Conservation (phyloP, 495 filamentous ascomycete species). For the Xylaria telfairii region DNA sequence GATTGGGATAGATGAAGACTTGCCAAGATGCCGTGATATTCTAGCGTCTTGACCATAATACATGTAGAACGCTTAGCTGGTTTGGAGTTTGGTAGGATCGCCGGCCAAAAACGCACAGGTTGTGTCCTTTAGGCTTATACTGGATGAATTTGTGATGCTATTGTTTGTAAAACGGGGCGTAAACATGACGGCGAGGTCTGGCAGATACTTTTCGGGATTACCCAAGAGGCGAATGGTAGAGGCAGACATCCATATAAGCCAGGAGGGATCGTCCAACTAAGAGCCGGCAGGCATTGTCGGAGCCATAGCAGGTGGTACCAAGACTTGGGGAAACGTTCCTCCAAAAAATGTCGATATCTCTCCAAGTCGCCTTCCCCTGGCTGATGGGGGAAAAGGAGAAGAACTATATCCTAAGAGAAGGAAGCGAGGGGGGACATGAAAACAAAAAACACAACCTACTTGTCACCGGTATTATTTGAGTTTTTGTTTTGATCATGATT, state of each 20-base stretch:
- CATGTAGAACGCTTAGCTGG: not conserved
- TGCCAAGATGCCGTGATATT: not conserved
- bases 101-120: not conserved
- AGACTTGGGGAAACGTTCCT: not conserved
- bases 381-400: slow-evolving; percentile 18
- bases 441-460: slow-evolving; percentile 54
- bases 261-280: not conserved
- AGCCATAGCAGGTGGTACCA: not conserved
- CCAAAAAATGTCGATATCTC: not conserved
- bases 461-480: slow-evolving; percentile 55
- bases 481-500: slow-evolving; percentile 80
- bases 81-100: not conserved
- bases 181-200: not conserved
- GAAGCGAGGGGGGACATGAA: not conserved
- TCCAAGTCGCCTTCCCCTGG: not conserved
- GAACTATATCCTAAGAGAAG: not conserved
- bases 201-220: not conserved
- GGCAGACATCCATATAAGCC: not conserved
- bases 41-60: not conserved
- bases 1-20: not conserved
- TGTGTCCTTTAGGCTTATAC: not conserved
- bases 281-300: not conserved
- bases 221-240: not conserved
- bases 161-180: not conserved
- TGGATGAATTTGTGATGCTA: not conserved